Evolutionary conservation across 129 eudicot species (phyloP).

Genomic region (Glebionis coronaria): DNA sequence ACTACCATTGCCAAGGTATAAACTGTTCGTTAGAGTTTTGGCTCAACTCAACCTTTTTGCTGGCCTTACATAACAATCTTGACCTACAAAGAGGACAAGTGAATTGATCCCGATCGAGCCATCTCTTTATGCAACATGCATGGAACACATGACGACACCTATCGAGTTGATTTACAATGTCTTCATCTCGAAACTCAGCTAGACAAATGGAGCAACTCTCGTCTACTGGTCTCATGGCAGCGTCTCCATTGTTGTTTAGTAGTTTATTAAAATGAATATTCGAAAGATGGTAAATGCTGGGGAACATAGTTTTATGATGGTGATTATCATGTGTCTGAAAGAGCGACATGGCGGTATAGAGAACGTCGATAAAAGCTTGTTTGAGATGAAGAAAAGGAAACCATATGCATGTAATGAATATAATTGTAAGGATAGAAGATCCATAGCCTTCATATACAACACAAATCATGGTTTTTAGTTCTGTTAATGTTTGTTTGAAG

Average conservation of each 20-base stretch:
- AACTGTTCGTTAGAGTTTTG: slow-evolving; percentile 13
- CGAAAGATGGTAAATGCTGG: slow-evolving; percentile 21
- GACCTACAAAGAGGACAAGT: slow-evolving; percentile 57
- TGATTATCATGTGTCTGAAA: slow-evolving; percentile 3
- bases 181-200: slow-evolving; percentile 49
- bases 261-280: slow-evolving; percentile 20
- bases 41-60: slow-evolving; percentile 14
- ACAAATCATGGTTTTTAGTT: slow-evolving; percentile 28
- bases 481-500: background rate
- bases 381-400: slow-evolving; percentile 38
- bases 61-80: slow-evolving; percentile 25
- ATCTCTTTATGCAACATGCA: slow-evolving; percentile 46
- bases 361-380: slow-evolving; percentile 16
- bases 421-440: slow-evolving; percentile 31
- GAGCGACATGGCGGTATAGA: slow-evolving; percentile 9
- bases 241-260: slow-evolving; percentile 2
- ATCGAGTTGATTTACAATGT: slow-evolving; percentile 50
- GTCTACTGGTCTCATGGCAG: slow-evolving; percentile 10
- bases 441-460: slow-evolving; percentile 36
- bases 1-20: slow-evolving; percentile 24
- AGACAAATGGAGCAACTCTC: slow-evolving; percentile 59
- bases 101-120: slow-evolving; percentile 41
- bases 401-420: slow-evolving; percentile 41
- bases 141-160: slow-evolving; percentile 62
- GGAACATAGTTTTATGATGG: slow-evolving; percentile 10